Percentiles rank a stretch among this genome's conserved stretches.
Evolutionary conservation across 371 early-diverging fungal genomes (phyloP).

Genomic region (Circinella minor): DNA sequence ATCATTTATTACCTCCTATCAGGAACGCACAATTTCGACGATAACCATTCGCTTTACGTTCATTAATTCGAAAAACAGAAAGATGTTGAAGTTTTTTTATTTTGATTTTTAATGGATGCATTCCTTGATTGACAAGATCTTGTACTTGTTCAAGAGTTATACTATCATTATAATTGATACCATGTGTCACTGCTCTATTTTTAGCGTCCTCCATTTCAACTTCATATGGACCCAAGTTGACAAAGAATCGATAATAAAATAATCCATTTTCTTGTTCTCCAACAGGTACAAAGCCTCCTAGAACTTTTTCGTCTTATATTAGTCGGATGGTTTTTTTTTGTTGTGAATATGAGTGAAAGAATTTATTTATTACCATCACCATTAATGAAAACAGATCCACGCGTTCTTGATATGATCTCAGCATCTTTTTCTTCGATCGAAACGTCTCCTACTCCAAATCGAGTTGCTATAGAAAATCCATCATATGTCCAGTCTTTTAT

Average conservation of each 20-base stretch:
- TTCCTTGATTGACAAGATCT: conserved; percentile 1
- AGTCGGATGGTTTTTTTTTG: no score
- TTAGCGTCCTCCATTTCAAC: no score
- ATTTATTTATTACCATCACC: neutral
- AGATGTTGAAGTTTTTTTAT: conserved; percentile 16
- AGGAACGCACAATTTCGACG: conserved; percentile 37
- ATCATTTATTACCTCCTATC: conserved; percentile 33
- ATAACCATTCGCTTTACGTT: conserved; percentile 42
- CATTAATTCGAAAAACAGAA: conserved; percentile 41
- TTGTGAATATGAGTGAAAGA: no score
- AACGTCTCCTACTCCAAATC: conserved; percentile 38
- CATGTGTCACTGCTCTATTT: neutral
- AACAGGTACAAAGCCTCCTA: no score
- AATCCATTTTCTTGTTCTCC: no score
- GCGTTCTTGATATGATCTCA: neutral
- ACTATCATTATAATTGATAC: no score
- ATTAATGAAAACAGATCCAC: conserved; percentile 2
- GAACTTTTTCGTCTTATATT: no score
- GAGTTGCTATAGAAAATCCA: conserved; percentile 31
- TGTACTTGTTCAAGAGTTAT: conserved; percentile 7
- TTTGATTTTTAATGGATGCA: conserved; percentile 12
- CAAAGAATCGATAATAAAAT: no score
- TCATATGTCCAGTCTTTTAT: conserved; percentile 36
- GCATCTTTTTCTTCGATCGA: conserved; percentile 17
- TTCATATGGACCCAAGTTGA: no score